Percentiles rank a stretch among this genome's conserved stretches.
These are phyloP conservation scores for Fusarium sp. DNA, from an alignment of 2,329 filamentous ascomycete genomes.

Conservation along the genomic window DNA sequence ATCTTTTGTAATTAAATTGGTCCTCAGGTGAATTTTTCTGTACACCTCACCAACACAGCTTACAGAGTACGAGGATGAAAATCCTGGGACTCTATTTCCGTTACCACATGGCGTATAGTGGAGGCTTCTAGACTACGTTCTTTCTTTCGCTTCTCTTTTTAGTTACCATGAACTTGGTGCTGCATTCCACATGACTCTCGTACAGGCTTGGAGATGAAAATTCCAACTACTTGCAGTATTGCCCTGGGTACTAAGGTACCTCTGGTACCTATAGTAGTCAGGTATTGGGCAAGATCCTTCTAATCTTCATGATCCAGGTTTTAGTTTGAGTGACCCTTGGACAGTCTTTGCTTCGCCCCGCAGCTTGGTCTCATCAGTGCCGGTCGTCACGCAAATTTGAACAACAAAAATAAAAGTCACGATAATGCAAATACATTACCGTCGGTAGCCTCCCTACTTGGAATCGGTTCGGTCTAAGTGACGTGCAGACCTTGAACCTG, in stretches of 20 bases:
- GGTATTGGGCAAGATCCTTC: slow-evolving; percentile 15
- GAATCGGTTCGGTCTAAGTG: slow-evolving; percentile 34
- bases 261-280: background rate
- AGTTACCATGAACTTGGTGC: background rate
- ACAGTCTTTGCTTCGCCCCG: slow-evolving; percentile 13
- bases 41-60: background rate
- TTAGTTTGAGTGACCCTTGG: slow-evolving; percentile 19
- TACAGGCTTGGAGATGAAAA: slow-evolving; percentile 38
- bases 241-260: background rate
- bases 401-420: slow-evolving; percentile 29
- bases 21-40: background rate
- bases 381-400: slow-evolving; percentile 27
- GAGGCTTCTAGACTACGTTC: slow-evolving; percentile 30
- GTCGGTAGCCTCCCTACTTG: slow-evolving; percentile 39
- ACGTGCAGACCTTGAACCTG: slow-evolving; percentile 36
- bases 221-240: background rate
- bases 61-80: slow-evolving; percentile 5
- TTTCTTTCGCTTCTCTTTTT: slow-evolving; percentile 11
- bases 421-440: slow-evolving; percentile 41
- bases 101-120: slow-evolving; percentile 38
- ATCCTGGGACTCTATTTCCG: slow-evolving; percentile 38
- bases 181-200: slow-evolving; percentile 41
- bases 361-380: slow-evolving; percentile 14
- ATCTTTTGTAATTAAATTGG: background rate
- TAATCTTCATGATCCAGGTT: slow-evolving; percentile 17